Conservation (phyloP, 208 protist species). For the Spongospora subterranea region DNA sequence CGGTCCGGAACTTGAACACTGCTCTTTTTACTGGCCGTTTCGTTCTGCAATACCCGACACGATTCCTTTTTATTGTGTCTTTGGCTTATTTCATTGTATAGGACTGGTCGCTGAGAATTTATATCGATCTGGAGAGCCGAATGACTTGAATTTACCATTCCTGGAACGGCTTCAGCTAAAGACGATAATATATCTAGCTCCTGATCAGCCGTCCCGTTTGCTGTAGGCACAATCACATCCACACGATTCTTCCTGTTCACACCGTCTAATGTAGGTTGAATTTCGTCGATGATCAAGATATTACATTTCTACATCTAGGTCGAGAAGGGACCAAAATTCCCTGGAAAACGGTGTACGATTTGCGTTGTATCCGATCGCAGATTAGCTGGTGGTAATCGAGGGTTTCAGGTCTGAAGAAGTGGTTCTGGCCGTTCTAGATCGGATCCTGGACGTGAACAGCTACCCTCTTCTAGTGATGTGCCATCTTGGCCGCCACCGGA, state of each 20-base stretch:
- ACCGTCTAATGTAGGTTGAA: conserved; percentile 24
- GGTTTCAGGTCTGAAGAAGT: conserved; percentile 72
- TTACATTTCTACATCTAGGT: conserved; percentile 75
- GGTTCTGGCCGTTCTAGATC: conserved; percentile 86
- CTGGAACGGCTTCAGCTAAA: conserved; percentile 90
- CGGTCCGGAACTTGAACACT: background rate
- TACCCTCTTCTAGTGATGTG: conserved; percentile 95
- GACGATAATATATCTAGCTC: conserved; percentile 91
- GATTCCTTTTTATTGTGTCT: too few species aligned
- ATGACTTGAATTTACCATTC: conserved; percentile 93
- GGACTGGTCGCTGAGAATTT: conserved; percentile 94
- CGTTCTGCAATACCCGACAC: too few species aligned
- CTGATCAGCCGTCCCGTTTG: conserved; percentile 83
- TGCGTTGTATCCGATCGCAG: background rate
- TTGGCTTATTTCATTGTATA: conserved; percentile 25
- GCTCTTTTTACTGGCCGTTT: background rate
- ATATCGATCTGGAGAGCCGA: conserved; percentile 91
- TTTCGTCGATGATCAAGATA: conserved; percentile 85
- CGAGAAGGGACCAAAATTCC: background rate
- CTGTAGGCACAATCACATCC: conserved; percentile 74
- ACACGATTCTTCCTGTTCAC: background rate
- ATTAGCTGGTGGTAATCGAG: background rate
- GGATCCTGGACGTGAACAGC: conserved; percentile 88
- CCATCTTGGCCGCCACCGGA: conserved; percentile 92
- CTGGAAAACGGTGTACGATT: conserved; percentile 77